Evolutionary conservation across 2,329 filamentous ascomycete species (phyloP), one percentile per base, ranked within the genome.

Genomic region (Diaporthe citrichinensis): DNA sequence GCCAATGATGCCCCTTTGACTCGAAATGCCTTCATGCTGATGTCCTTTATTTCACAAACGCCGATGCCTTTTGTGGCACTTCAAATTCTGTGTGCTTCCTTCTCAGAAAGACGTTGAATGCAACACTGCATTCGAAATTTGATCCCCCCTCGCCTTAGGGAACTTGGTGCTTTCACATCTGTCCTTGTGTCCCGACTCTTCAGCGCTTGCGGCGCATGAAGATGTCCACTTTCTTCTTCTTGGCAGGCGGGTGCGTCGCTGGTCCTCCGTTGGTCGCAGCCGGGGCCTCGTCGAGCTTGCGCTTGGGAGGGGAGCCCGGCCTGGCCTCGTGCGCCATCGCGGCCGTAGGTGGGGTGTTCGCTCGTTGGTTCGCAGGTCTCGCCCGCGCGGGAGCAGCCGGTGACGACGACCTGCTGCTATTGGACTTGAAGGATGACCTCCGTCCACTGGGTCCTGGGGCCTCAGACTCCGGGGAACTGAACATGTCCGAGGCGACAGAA

Each of bases 221-320:
- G n/a, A 89, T 82, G 76, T 86, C 86, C 6, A 86, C 85, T 0
- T 83, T 80, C 78, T 88, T 88, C 72, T 87, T 84, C 78, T 89
- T 89, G 57, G 83, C 69, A 17, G 23, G 73, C n/a, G 61, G 74
- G 72, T 73, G 53, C 61, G 74, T 57, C 36, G 77, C 65, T 17
- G 79, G 20, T 65, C 77, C 46, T 74, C 71, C 71, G 65, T 58
- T 7, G 65, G 71, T 44, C 72, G 78, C 58, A 53, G 39, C n/a
- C 25, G 39, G 41, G 20, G 59, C n/a, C 23, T 68, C 74, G 25
- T 73, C 58, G 4, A 36, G n/a, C 25, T 57, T 55, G 4, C 58
- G 71, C 49, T 57, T 57, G 9, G 49, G 17, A 28, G 58, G 36
- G 25, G 58, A 28, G 46, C 10, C 41, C 25, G 46, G 9, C 46